Evolutionary conservation across 2,329 filamentous ascomycete species (phyloP).

Genomic region (Salinomyces thailandicus): DNA sequence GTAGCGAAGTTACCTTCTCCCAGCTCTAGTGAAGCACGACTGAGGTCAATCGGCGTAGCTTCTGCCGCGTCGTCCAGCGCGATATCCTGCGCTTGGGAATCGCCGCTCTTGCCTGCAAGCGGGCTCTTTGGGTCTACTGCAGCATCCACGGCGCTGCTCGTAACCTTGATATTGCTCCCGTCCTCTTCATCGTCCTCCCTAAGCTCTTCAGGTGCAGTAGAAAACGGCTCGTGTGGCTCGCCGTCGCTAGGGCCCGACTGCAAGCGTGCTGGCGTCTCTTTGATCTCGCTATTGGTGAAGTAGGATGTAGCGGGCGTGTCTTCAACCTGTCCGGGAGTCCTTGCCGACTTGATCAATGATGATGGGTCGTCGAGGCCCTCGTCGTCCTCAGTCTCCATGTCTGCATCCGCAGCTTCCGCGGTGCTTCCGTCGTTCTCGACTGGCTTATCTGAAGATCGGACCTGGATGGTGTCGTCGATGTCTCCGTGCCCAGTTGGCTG

Average conservation of each 20-base stretch:
- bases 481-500: not conserved
- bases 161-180: not conserved
- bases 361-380: not conserved
- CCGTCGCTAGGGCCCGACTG: not conserved
- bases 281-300: not conserved
- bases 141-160: not conserved
- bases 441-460: not conserved
- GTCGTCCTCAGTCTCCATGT: not conserved
- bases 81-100: too few relatives aligned
- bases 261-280: not conserved
- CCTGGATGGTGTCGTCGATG: not conserved
- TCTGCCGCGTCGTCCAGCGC: too few relatives aligned
- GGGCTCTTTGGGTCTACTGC: not conserved
- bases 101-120: slow-evolving; percentile 1
- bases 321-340: not conserved
- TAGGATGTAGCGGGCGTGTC: not conserved
- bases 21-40: too few relatives aligned
- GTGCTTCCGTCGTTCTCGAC: too few relatives aligned
- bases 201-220: not conserved
- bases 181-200: not conserved
- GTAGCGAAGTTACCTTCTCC: too few relatives aligned
- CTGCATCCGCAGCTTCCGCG: too few relatives aligned
- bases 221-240: not conserved
- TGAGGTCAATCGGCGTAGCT: too few relatives aligned
- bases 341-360: not conserved